Base-by-base conservation (phyloP, 192 early-diverging fungal species). In the Bifiguratus adelaidae region DNA sequence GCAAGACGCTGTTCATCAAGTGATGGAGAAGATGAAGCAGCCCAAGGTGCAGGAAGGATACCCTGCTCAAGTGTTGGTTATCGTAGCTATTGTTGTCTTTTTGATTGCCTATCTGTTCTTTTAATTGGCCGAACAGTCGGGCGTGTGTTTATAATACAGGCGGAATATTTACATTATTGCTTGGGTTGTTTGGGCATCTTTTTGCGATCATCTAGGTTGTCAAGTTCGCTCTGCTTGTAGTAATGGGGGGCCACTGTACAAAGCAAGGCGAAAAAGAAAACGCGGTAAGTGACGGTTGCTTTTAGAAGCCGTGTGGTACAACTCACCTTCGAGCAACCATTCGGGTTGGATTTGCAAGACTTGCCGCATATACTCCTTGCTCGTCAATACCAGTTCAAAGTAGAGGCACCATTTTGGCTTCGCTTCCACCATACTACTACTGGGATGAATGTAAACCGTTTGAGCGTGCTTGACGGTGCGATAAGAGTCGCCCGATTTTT, bases 321-420 rank as follows among this genome's bases (percentile, higher is more conserved):
- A 8, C 33, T 56, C 63, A 76, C 74, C 75, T 60, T 99, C 95
- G 37, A 77, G 58, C 47, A 89, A 66, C 83, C 89, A 94, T 36
- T 81, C 75, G 24, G 82, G 71, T 37, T 94, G 74, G 48, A 99
- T 95, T 53, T 94, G 91, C 58, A 91, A 85, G 13, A 88, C 82
- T 58, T 92, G 85, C 12, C 93, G 70, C 92, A 97, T 93, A 58
- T 91, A 98, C 71, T 99, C 94, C 52, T 86, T 81, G 44, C 81
- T 82, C 0, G 93, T 99, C 44, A 92, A 59, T 11, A 99, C 88
- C 16, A 99, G 68, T 58, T 99, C 95, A 64, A 71, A 91, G 65
- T 95, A 97, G 1, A 94, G 46, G 2, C 94, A 77, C 80, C 88
- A 89, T 52, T 83, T 78, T 20, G 91, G 92, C 37, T 83, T 85